phyloP scores from a whole-genome alignment of 176 grass and related monocot genomes.

The Oryza brachyantha region DNA sequence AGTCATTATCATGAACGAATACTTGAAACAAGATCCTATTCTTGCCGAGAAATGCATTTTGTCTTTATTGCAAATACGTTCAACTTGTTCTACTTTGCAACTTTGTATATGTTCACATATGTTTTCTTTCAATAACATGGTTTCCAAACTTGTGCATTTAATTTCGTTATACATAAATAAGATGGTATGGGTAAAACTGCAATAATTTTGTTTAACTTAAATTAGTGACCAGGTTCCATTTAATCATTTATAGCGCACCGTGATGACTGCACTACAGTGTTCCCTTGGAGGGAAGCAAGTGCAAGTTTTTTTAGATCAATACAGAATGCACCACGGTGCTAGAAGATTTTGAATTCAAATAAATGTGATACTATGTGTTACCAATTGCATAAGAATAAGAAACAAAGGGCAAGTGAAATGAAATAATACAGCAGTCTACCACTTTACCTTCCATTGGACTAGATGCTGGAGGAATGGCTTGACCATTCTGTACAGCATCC shows the following conservation, averaged over 20 bases:
- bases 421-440: background rate
- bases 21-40: constrained; percentile 12
- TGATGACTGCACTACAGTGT: background rate
- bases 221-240: background rate
- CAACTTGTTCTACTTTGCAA: too few relatives aligned
- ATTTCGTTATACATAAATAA: background rate
- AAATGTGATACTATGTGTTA: background rate
- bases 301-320: constrained; percentile 5
- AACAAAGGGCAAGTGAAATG: background rate
- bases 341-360: constrained; percentile 7
- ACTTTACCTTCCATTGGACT: constrained; percentile 74
- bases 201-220: background rate
- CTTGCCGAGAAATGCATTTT: background rate
- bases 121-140: background rate
- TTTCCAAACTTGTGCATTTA: background rate
- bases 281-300: constrained; percentile 1
- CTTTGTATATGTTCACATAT: background rate
- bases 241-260: background rate
- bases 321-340: constrained; percentile 11
- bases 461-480: constrained; percentile 56
- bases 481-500: constrained; percentile 77
- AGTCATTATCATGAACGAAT: background rate
- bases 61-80: background rate
- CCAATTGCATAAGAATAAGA: background rate
- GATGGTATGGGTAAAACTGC: background rate